Evolutionary conservation across 331 rosid species (phyloP).

Genomic region (Acacia concinna): DNA sequence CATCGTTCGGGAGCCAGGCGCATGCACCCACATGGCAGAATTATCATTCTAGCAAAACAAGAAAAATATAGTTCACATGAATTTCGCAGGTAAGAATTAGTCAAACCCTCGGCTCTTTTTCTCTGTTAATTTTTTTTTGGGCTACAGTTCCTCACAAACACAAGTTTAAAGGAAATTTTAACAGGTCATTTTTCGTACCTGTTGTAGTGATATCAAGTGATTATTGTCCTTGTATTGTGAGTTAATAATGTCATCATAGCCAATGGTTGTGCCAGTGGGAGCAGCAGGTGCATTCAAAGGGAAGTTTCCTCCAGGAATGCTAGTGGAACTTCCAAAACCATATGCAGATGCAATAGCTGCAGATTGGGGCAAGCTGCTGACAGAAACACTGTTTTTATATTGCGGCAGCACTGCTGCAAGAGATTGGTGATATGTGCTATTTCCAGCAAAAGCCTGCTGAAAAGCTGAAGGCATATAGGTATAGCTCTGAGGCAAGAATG

Average conservation of each 20-base stretch:
- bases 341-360: slow-evolving; percentile 59
- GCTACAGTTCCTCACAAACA: background rate
- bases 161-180: background rate
- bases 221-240: slow-evolving; percentile 65
- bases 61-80: background rate
- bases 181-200: slow-evolving; percentile 48
- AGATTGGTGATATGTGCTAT: slow-evolving; percentile 90
- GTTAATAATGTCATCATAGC: slow-evolving; percentile 63
- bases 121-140: too few relatives aligned
- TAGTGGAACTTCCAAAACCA: slow-evolving; percentile 67
- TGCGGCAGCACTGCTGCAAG: slow-evolving; percentile 68
- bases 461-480: slow-evolving; percentile 96
- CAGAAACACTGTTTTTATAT: slow-evolving; percentile 61
- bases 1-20: slow-evolving; percentile 75
- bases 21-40: slow-evolving; percentile 72
- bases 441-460: slow-evolving; percentile 93
- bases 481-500: slow-evolving; percentile 96
- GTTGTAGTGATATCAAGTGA: slow-evolving; percentile 71
- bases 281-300: slow-evolving; percentile 56
- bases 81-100: background rate
- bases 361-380: slow-evolving; percentile 68
- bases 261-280: slow-evolving; percentile 53
- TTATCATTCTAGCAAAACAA: slow-evolving; percentile 52
- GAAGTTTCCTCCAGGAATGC: slow-evolving; percentile 68
- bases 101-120: background rate